phyloP scores from a whole-genome alignment of 192 early-diverging fungal genomes.

The Linnemannia exigua region DNA sequence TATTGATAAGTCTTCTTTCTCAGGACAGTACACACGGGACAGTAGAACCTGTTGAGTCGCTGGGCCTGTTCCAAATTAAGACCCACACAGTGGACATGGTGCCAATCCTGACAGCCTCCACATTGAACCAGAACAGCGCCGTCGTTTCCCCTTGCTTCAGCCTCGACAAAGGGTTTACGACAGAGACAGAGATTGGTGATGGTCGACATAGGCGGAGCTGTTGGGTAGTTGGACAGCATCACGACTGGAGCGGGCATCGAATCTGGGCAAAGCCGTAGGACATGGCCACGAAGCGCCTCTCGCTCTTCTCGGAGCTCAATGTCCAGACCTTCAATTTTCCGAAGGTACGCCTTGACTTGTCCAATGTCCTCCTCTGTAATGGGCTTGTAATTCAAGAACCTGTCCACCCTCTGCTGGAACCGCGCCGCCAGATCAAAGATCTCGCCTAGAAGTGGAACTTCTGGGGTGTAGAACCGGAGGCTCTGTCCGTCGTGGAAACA shows the following conservation, averaged over 20 bases:
- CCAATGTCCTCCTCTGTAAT: constrained; percentile 46
- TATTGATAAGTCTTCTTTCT: constrained; percentile 30
- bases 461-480: constrained; percentile 60
- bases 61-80: constrained; percentile 61
- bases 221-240: constrained; percentile 24
- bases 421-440: constrained; percentile 14
- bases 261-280: constrained; percentile 39
- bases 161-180: not conserved
- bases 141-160: constrained; percentile 15
- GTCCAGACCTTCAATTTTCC: constrained; percentile 59
- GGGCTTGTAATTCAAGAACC: constrained; percentile 27
- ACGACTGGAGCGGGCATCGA: constrained; percentile 24
- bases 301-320: constrained; percentile 57
- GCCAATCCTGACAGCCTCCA: constrained; percentile 75
- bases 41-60: constrained; percentile 62
- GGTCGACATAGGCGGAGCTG: constrained; percentile 24
- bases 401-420: constrained; percentile 21
- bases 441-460: constrained; percentile 24
- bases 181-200: constrained; percentile 28
- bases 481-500: constrained; percentile 54
- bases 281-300: constrained; percentile 54
- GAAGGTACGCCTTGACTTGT: constrained; percentile 51
- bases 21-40: constrained; percentile 67
- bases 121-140: constrained; percentile 72
- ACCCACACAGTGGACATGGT: constrained; percentile 72